Evolutionary conservation across 164 flowering plant genomes (phyloP), one percentile per base, ranked within the genome.

Genomic region (Kalanchoe fedtschenkoi): DNA sequence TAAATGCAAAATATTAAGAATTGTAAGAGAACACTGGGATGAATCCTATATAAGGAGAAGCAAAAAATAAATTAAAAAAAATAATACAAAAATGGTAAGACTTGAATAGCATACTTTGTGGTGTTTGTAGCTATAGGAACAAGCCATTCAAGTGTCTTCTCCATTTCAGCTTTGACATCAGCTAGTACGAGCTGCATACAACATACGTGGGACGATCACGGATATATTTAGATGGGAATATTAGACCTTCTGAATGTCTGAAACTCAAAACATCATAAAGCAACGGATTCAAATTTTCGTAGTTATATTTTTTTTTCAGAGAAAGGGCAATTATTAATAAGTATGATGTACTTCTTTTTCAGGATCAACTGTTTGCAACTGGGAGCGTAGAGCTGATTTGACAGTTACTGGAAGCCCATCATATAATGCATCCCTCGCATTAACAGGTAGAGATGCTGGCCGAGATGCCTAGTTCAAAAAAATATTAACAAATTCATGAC

Each of bases 121-220:
- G 99, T 95, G 75, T 91, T 89, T 6, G 83, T 72, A 35, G 99
- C 97, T 78, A 95, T 79, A 4, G 99, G 99, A 65, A 91, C 96
- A 67, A 95, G 91, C 99, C 99, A 95, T 58, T 80, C 91, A 81
- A 95, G 66, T 4, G 91, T 95, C 71, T 86, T 95, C 80, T 95
- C 99, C 99, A 95, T 95, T 78, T 95, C 96, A 11, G 80, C 87
- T 78, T 91, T 95, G 61, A 95, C 83, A 73, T 87, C 82, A 34
- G 78, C 75, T 34, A 91, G 70, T 15, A 91, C 84, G 44, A 87
- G 83, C 99, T 95, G 89, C 74, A 65, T 24, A 37, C 34, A 16
- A 8, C 24, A 2, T 26, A 64, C 13, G 15, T 34, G 34, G 9
- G 33, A 37, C 13, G 13, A 37, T 15, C 39, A 37, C 13, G 39